These are phyloP conservation scores for Globisporangium acanthophoron DNA, from an alignment of 352 stramenopile species.

Conservation along the genomic window DNA sequence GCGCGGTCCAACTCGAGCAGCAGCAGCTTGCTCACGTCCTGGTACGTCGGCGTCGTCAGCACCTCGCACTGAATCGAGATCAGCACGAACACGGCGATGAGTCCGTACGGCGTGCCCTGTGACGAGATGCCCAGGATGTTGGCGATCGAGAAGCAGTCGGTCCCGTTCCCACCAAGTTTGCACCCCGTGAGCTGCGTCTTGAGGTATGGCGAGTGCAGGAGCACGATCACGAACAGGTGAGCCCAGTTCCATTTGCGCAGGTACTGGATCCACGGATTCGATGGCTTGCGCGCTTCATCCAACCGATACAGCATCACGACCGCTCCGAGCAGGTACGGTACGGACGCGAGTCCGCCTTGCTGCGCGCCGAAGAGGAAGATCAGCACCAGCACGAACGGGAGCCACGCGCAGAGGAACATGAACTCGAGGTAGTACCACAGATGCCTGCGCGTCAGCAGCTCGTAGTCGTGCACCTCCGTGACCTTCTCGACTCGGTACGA, in stretches of 20 bases:
- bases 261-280: slow-evolving; percentile 61
- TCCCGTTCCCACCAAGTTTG: slow-evolving; percentile 23
- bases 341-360: slow-evolving; percentile 64
- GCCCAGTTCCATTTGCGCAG: slow-evolving; percentile 80
- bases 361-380: slow-evolving; percentile 71
- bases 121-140: slow-evolving; percentile 64
- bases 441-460: slow-evolving; percentile 50
- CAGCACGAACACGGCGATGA: slow-evolving; percentile 78
- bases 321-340: slow-evolving; percentile 64
- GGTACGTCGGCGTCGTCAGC: slow-evolving; percentile 50
- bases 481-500: slow-evolving; percentile 9
- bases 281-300: slow-evolving; percentile 54
- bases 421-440: slow-evolving; percentile 71
- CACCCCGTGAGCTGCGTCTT: slow-evolving; percentile 47
- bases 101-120: slow-evolving; percentile 39
- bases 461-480: slow-evolving; percentile 40
- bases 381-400: slow-evolving; percentile 61
- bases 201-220: slow-evolving; percentile 65
- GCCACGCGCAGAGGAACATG: slow-evolving; percentile 51
- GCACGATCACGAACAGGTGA: slow-evolving; percentile 72
- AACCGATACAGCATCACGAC: slow-evolving; percentile 77
- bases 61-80: slow-evolving; percentile 86
- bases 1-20: slow-evolving; percentile 44
- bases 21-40: slow-evolving; percentile 46
- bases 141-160: slow-evolving; percentile 60